Base-by-base conservation (phyloP, 345 rosid genomes). In the Rhizophora mangle region DNA sequence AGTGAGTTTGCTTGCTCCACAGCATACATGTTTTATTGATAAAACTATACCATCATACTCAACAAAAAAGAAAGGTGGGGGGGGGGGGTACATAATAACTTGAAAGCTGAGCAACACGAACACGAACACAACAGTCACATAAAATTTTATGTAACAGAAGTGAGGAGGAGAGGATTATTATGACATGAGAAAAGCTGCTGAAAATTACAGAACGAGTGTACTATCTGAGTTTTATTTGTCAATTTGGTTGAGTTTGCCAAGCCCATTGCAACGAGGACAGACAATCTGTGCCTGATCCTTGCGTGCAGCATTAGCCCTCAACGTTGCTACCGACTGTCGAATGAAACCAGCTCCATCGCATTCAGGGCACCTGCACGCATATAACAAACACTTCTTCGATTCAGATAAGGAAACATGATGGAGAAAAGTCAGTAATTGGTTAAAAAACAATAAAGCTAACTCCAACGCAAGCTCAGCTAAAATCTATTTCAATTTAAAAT, bases 291-390 rank as follows among this genome's bases (percentile, higher is more conserved):
- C 75, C 71, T 79, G 83, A 74, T 94, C 97, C 76, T 91, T 94
- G 67, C 96, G 60, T 4, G 98, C 98, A 4, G 98, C 98, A 32
- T 94, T 94, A 0, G 93, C 96, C 77, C 92, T 85, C 83, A 91
- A 70, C 1, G 89, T 27, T 3, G 43, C 85, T 21, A 83, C 90
- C 2, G 86, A 56, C 64, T 76, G 59, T 78, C 97, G 82, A 37
- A 94, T 81, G 74, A 94, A 94, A 0, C 97, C 98, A 0, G 98
- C 97, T 60, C 98, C 98, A 18, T 94, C 98, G 55, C 98, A 94
- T 78, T 84, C 96, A 11, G 98, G 98, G 77, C 98, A 94, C 70
- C 97, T 91, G 75, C 15, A 22, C 3, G 49, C 49, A 19, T 43
- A 43, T 43, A 3, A 19, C 16, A 43, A 43, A 15, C 18, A 43